phyloP scores from a whole-genome alignment of 352 stramenopile species.

The Globisporangium paddicum region DNA sequence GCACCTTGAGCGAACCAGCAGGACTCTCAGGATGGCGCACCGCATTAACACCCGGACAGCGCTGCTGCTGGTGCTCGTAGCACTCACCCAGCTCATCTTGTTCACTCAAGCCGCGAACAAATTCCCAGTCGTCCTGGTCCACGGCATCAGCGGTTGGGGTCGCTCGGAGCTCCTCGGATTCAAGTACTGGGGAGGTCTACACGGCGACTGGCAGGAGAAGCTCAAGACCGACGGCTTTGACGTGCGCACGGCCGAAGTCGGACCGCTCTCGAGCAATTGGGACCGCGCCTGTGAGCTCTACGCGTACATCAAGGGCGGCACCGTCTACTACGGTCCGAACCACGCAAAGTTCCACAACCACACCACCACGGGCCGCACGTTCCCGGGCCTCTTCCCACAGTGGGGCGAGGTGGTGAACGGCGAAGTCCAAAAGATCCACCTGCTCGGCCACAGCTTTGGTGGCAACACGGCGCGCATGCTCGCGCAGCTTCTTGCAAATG shows the following conservation, averaged over 20 bases:
- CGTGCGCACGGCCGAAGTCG: conserved; percentile 10
- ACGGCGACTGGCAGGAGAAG: conserved; percentile 9
- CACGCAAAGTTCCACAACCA: conserved; percentile 31
- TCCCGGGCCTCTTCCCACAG: conserved; percentile 29
- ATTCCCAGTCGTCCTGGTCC: conserved; percentile 18
- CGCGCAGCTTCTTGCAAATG: conserved; percentile 30
- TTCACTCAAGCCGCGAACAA: too few species aligned
- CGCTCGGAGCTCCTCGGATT: conserved; percentile 4
- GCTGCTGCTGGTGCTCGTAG: too few species aligned
- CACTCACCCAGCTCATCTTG: too few species aligned
- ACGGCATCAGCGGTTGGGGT: conserved; percentile 15
- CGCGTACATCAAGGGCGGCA: conserved; percentile 40
- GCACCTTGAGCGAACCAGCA: too few species aligned
- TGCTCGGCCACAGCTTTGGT: conserved; percentile 39
- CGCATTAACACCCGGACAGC: too few species aligned
- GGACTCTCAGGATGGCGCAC: too few species aligned
- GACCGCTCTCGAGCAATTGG: conserved; percentile 19
- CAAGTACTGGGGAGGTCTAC: conserved; percentile 15
- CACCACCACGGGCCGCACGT: conserved; percentile 22
- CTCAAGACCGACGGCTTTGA: conserved; percentile 13
- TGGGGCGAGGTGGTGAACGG: conserved; percentile 33
- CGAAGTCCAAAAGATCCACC: conserved; percentile 35
- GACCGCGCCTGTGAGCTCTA: conserved; percentile 26
- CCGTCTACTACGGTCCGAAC: conserved; percentile 33
- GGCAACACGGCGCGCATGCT: conserved; percentile 39